Conservation (phyloP, 441 rosid species). For the Gossypium davidsonii region DNA sequence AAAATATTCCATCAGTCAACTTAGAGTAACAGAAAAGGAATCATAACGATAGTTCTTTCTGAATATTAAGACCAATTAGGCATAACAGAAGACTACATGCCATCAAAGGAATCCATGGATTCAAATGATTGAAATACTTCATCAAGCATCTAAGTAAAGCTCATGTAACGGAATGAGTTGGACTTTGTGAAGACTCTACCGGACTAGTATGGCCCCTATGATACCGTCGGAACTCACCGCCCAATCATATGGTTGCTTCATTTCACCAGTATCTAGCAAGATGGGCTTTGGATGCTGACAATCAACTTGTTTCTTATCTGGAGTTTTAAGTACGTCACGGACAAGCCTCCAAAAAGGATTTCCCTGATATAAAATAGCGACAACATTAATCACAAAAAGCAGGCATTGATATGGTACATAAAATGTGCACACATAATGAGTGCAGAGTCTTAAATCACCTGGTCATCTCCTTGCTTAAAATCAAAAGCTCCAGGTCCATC, state of each 20-base stretch:
- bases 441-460: slow-evolving; percentile 36
- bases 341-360: slow-evolving; percentile 84
- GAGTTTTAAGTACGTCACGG: slow-evolving; percentile 61
- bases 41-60: neutral
- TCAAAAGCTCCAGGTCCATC: slow-evolving; percentile 99
- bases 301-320: slow-evolving; percentile 57
- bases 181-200: neutral
- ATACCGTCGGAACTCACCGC: slow-evolving; percentile 49
- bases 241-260: slow-evolving; percentile 87
- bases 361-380: slow-evolving; percentile 43
- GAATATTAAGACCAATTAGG: neutral
- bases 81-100: neutral
- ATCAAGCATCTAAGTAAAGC: neutral
- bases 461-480: slow-evolving; percentile 90
- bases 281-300: slow-evolving; percentile 90
- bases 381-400: slow-evolving; percentile 8
- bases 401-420: neutral
- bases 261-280: slow-evolving; percentile 91
- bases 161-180: neutral
- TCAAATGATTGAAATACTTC: neutral
- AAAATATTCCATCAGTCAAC: neutral
- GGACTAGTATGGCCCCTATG: neutral
- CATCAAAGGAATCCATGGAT: neutral
- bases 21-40: neutral
- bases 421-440: neutral